Percentiles rank a stretch among this genome's conserved stretches.
Conservation (phyloP, 352 stramenopile genomes). For the Globisporangium emineosum region DNA sequence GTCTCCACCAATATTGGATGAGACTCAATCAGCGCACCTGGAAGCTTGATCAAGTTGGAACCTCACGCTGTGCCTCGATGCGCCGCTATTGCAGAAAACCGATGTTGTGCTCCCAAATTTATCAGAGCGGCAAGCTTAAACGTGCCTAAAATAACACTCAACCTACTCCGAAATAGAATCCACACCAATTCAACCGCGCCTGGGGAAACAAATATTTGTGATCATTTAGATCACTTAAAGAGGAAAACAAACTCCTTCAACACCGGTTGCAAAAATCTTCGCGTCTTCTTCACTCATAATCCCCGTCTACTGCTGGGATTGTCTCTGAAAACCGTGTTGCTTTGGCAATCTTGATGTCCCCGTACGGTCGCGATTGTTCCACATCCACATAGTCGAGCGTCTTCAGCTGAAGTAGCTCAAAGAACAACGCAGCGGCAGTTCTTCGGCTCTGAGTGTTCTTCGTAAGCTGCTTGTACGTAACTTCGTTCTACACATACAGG, state of each 20-base stretch:
- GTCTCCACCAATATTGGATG: not conserved
- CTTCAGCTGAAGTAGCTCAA: slow-evolving; percentile 97
- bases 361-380: slow-evolving; percentile 90
- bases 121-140: not conserved
- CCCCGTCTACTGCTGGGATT: slow-evolving; percentile 76
- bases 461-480: slow-evolving; percentile 86
- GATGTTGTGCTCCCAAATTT: not conserved
- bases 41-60: slow-evolving; percentile 1
- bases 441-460: slow-evolving; percentile 78
- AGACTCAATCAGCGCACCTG: not conserved
- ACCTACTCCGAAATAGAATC: slow-evolving; percentile 7
- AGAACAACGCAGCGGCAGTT: slow-evolving; percentile 94
- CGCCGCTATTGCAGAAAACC: slow-evolving; percentile 5
- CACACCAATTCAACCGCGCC: not conserved
- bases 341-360: slow-evolving; percentile 91
- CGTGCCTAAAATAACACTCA: not conserved
- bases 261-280: slow-evolving; percentile 2
- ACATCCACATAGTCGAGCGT: slow-evolving; percentile 97
- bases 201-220: slow-evolving; percentile 7
- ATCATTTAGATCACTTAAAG: slow-evolving; percentile 6
- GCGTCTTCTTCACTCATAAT: slow-evolving; percentile 18
- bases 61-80: not conserved
- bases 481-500: slow-evolving; percentile 34
- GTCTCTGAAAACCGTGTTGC: slow-evolving; percentile 63
- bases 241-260: not conserved